These are phyloP conservation scores for Mycena crocata DNA, from an alignment of 768 basidiomycete species.

Conservation along the genomic window DNA sequence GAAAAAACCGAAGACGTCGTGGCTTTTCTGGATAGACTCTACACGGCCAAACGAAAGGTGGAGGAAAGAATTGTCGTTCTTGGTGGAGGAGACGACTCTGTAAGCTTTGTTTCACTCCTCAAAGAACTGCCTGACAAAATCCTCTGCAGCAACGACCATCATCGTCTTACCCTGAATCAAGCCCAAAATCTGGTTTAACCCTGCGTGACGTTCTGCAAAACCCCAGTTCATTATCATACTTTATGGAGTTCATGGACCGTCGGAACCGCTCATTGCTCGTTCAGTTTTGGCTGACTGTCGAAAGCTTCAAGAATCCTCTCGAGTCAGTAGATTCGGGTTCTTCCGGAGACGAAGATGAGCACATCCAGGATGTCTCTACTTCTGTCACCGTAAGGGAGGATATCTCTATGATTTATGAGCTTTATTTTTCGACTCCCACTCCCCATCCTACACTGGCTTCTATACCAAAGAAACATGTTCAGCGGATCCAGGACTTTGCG, in stretches of 20 bases:
- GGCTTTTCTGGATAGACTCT: conserved; percentile 87
- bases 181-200: conserved; percentile 61
- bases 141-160: conserved; percentile 49
- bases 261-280: conserved; percentile 85
- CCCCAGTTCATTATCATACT: conserved; percentile 91
- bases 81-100: conserved; percentile 75
- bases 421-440: conserved; percentile 79
- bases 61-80: conserved; percentile 88
- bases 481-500: conserved; percentile 76
- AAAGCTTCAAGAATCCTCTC: conserved; percentile 97
- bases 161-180: conserved; percentile 55
- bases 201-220: conserved; percentile 87
- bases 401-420: conserved; percentile 87
- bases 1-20: conserved; percentile 87
- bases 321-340: conserved; percentile 84
- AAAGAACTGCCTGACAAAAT: background rate
- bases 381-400: conserved; percentile 84
- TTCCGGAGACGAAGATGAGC: conserved; percentile 68
- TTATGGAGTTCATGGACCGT: conserved; percentile 99
- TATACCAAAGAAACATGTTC: conserved; percentile 78
- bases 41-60: conserved; percentile 88
- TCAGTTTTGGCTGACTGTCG: conserved; percentile 97
- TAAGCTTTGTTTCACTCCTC: conserved; percentile 43
- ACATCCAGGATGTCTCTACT: conserved; percentile 63
- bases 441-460: conserved; percentile 69